phyloP scores from a whole-genome alignment of 441 rosid genomes.

The Manihot esculenta region DNA sequence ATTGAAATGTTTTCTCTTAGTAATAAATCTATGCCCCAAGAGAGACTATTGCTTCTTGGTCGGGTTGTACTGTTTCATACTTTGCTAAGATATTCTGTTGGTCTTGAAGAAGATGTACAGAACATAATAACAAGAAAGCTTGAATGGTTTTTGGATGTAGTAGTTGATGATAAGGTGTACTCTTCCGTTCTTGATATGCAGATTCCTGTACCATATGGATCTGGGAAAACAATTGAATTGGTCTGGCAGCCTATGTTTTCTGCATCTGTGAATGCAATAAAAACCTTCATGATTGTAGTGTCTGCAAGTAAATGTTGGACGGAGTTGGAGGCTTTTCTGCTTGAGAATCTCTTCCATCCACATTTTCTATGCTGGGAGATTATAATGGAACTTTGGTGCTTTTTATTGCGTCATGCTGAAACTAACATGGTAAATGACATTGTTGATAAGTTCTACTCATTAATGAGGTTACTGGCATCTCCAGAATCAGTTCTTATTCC shows the following conservation, averaged over 20 bases:
- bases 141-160: constrained; percentile 58
- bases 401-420: constrained; percentile 63
- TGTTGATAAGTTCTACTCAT: constrained; percentile 48
- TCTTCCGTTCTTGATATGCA: constrained; percentile 58
- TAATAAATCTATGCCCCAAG: constrained; percentile 37
- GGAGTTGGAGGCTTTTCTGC: constrained; percentile 58
- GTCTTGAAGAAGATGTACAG: constrained; percentile 49
- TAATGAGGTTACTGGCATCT: constrained; percentile 52
- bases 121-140: constrained; percentile 54
- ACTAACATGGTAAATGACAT: constrained; percentile 41
- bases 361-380: constrained; percentile 80
- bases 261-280: constrained; percentile 58
- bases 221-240: constrained; percentile 47
- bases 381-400: constrained; percentile 81
- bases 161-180: constrained; percentile 63
- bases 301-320: constrained; percentile 65
- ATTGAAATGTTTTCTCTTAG: constrained; percentile 48
- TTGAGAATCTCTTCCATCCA: constrained; percentile 78
- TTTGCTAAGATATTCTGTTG: constrained; percentile 56
- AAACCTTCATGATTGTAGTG: constrained; percentile 62
- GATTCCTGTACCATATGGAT: constrained; percentile 54
- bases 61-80: constrained; percentile 52
- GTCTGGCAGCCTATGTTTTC: constrained; percentile 71
- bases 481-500: constrained; percentile 48
- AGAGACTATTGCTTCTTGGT: constrained; percentile 43